Evolutionary conservation across 495 filamentous ascomycete species (phyloP), one percentile per base, ranked within the genome.

Genomic region (Aspergillus sclerotiicarbonarius): DNA sequence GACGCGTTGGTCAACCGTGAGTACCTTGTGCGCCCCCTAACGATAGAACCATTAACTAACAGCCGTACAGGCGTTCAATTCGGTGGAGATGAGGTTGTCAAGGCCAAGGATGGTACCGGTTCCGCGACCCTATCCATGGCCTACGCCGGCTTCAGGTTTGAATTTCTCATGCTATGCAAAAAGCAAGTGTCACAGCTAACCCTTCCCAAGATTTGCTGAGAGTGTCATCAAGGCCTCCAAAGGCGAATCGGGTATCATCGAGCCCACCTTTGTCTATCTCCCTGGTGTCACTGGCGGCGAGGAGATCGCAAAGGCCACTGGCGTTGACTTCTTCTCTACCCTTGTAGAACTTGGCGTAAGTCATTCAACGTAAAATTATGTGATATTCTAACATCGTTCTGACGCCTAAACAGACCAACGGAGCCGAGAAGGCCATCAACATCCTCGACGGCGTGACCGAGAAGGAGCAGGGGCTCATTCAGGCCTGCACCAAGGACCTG

Each of bases 121-220:
- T 96, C 92, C 39, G 94, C 94, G 62, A 98, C 94, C 56, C 84
- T 98, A 32, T 96, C 91, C 61, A 98, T 98, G 94, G 94, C 94
- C 54, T 97, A 89, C 70, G 94, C 94, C 64, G 94, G 95, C 61
- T 98, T 85, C 83, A 85, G 92, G 89, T 94, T 73, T 57, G 62
- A 68, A 8, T 60, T 49, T 30, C 29, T 56, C n/a, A 2, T 15
- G 16, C n/a, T 8, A n/a, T 41, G n/a, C 1, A 15, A 33, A 25
- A 47, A 13, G 41, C 25, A 0, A 21, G 41, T 45, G 1, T 8
- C 41, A 58, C 52, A 63, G 60, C 72, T 66, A 65, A 81, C 56
- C 25, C 18, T n/a, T 30, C 46, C 43, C 6, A 54, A 93, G 91
- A 62, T 96, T 96, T 70, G 87, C 94, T 65, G 92, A 97, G 82